Evolutionary conservation across 805 yeast genomes (phyloP), one percentile per base, ranked within the genome.

Genomic region (Lipomyces starkeyi): DNA sequence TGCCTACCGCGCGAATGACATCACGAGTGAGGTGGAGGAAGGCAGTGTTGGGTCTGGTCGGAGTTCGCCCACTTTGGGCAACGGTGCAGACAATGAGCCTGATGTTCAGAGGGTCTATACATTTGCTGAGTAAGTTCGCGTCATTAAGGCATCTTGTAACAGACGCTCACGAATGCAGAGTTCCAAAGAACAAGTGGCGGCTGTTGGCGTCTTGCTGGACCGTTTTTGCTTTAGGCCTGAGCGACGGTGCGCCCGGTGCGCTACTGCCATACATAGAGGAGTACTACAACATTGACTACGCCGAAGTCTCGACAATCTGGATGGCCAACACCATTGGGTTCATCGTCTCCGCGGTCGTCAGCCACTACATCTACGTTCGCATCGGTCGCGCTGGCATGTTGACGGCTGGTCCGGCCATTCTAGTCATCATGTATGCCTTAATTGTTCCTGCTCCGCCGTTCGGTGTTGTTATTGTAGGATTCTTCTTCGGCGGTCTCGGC

Each of bases 231-330:
- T 27, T 65, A 1, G 74, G 74, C 5, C 5, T 72, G 37, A 66
- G 59, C 34, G 90, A 87, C 73, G 87, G 87, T 66, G 85, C 87
- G 14, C 84, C 87, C 1, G 90, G 90, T 67, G 87, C 89, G 0
- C 75, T 87, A n/a, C 76, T 87, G 62, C 88, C 88, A 5, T 77
- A 79, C 56, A 84, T 87, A 53, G 89, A 87, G 71, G 74, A 64
- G 3, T 80, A 82, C 73, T 87, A 86, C 73, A 63, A 73, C 47
- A 80, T 87, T 63, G 78, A 78, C 22, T 87, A 87, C 73, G 80
- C 87, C 2, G 72, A 84, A n/a, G 88, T 86, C 1, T 86, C 90
- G 1, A 73, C 84, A 64, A 82, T 87, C 61, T 87, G 90, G 89
- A 76, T 87, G 68, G 80, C 86, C 43, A 85, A 82, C 74, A 88